A percentile compares a stretch with the other conserved stretches of the same genome.
phyloP scores from a whole-genome alignment of 139 green algal species.

The Coelastrella sp. region DNA sequence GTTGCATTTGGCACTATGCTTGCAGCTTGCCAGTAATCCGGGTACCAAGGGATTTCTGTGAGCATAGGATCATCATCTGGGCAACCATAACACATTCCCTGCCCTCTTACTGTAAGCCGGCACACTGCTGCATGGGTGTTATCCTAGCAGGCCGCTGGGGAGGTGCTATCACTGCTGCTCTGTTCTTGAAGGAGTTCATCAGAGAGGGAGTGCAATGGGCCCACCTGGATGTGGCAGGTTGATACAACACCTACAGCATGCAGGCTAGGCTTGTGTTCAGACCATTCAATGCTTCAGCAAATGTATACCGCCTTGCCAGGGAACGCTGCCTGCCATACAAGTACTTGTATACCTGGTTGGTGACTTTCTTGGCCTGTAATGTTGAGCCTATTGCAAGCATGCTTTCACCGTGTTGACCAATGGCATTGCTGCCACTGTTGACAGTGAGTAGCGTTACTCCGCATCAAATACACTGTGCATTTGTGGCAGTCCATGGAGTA shows the following conservation, averaged over 20 bases:
- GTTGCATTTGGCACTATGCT: background rate
- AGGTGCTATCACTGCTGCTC: constrained; percentile 92
- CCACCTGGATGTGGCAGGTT: constrained; percentile 93
- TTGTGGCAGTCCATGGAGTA: too few relatives aligned
- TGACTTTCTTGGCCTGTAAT: too few relatives aligned
- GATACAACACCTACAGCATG: background rate
- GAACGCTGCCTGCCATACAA: too few relatives aligned
- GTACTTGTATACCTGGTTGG: too few relatives aligned
- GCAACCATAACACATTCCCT: background rate
- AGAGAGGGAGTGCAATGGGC: constrained; percentile 86
- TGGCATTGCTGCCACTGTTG: too few relatives aligned
- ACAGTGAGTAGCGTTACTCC: too few relatives aligned
- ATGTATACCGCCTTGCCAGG: background rate
- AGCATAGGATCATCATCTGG: background rate
- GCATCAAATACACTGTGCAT: too few relatives aligned
- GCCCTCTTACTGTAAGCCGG: background rate
- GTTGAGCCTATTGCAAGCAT: too few relatives aligned
- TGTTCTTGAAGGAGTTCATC: constrained; percentile 94
- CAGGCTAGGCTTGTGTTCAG: background rate
- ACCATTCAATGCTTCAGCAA: background rate
- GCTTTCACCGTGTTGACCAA: too few relatives aligned
- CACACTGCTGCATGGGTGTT: background rate
- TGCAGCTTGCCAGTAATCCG: background rate
- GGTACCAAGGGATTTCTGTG: too few relatives aligned
- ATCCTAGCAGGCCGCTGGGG: constrained; percentile 60